A percentile compares a stretch with the other conserved stretches of the same genome.
Conservation (phyloP, 2,329 filamentous ascomycete genomes). For the Diaporthe ampelina region DNA sequence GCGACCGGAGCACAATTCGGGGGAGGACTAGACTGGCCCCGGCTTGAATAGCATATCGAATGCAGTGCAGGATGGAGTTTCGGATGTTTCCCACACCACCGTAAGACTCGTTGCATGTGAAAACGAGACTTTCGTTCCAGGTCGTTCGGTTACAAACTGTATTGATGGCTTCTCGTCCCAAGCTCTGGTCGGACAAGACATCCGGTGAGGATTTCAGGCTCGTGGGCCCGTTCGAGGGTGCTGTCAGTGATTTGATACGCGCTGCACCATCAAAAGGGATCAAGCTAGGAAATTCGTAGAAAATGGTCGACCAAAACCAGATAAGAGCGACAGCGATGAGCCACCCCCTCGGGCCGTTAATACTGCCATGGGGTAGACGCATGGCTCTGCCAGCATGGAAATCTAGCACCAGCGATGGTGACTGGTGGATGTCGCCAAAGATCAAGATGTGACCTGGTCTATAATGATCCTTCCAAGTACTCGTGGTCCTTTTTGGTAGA, state of each 20-base stretch:
- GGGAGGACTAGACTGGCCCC: conserved; percentile 24
- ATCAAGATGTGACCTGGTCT: background rate
- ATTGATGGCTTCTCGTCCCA: background rate
- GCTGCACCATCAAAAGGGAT: conserved; percentile 9
- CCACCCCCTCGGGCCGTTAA: background rate
- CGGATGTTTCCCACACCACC: conserved; percentile 24
- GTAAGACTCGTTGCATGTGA: conserved; percentile 34
- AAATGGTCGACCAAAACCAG: background rate
- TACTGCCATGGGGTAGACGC: background rate
- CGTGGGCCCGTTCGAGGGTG: background rate
- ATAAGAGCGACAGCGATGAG: background rate
- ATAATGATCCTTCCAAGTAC: too few species aligned
- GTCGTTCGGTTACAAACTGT: background rate
- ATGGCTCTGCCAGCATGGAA: background rate
- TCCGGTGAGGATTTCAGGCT: background rate
- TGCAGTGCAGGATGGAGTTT: conserved; percentile 23
- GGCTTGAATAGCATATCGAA: conserved; percentile 27
- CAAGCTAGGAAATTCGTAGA: conserved; percentile 1
- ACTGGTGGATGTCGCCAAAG: too few species aligned
- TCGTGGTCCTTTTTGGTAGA: background rate
- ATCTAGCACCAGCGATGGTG: background rate
- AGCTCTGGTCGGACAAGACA: background rate
- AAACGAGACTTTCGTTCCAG: conserved; percentile 21
- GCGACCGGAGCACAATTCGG: conserved; percentile 15
- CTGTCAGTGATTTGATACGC: background rate